Evolutionary conservation across 495 filamentous ascomycete genomes (phyloP).

Genomic region (Wilcoxina mikolae): DNA sequence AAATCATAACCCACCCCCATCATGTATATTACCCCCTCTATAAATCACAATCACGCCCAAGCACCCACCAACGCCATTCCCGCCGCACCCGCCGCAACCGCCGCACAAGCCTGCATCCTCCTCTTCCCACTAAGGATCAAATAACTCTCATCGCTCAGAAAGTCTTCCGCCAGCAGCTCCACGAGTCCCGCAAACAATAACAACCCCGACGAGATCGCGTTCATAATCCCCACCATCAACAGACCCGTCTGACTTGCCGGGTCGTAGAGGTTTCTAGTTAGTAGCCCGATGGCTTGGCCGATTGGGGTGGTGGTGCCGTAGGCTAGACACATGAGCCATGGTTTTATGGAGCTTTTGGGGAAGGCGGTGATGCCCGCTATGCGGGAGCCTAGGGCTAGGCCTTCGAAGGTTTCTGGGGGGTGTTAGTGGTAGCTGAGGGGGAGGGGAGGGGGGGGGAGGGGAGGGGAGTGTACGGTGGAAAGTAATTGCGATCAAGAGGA

Average conservation of each 20-base stretch:
- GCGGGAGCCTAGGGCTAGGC: slow-evolving; percentile 56
- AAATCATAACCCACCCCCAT: no score
- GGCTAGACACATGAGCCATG: slow-evolving; percentile 90
- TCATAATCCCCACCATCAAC: slow-evolving; percentile 84
- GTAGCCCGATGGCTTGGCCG: slow-evolving; percentile 76
- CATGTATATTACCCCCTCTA: no score
- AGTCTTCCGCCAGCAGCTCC: slow-evolving; percentile 85
- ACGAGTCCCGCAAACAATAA: slow-evolving; percentile 84
- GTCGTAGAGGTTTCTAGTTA: slow-evolving; percentile 71
- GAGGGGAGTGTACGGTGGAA: slow-evolving; percentile 43
- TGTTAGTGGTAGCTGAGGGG: slow-evolving; percentile 5
- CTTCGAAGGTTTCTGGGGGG: slow-evolving; percentile 46
- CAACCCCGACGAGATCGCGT: slow-evolving; percentile 74
- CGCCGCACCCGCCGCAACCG: slow-evolving; percentile 59
- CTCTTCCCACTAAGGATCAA: slow-evolving; percentile 50
- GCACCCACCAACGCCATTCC: slow-evolving; percentile 85
- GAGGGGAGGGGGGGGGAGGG: slow-evolving; percentile 6
- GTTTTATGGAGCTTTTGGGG: slow-evolving; percentile 24
- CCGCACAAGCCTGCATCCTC: slow-evolving; percentile 57
- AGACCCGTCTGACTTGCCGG: slow-evolving; percentile 67
- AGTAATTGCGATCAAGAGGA: slow-evolving; percentile 65
- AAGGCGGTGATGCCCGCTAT: slow-evolving; percentile 47
- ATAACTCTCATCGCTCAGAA: slow-evolving; percentile 80
- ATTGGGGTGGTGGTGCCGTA: slow-evolving; percentile 85
- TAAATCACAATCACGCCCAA: slow-evolving; percentile 49